Conservation (phyloP, 2,329 filamentous ascomycete genomes). For the Orbilia javanica region DNA sequence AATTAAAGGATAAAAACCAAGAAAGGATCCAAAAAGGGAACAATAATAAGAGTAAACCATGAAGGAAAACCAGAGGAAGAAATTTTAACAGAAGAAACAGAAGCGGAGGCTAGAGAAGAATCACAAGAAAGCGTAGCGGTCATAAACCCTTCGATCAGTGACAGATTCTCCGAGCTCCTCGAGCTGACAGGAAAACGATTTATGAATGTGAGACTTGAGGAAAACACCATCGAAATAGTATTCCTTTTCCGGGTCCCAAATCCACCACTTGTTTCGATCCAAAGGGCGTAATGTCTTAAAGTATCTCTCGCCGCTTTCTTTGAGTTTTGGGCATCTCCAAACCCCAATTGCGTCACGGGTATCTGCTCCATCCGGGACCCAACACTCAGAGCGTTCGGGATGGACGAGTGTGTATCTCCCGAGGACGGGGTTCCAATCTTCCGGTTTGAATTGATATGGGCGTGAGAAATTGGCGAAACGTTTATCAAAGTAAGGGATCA, state of each 20-base stretch:
- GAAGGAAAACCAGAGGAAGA: neutral
- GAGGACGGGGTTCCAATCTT: constrained; percentile 3
- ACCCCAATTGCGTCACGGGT: neutral
- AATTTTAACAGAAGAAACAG: neutral
- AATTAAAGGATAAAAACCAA: neutral
- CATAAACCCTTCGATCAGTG: neutral
- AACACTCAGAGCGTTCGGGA: constrained; percentile 13
- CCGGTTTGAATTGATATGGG: neutral
- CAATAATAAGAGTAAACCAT: neutral
- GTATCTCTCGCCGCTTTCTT: constrained; percentile 9
- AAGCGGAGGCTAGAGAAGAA: neutral
- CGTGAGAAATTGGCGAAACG: neutral
- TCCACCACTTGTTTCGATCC: neutral
- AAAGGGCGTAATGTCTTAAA: neutral
- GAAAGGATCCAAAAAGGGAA: neutral
- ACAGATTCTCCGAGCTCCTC: neutral
- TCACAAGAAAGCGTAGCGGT: neutral
- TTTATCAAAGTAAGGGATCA: neutral
- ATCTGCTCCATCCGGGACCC: constrained; percentile 2
- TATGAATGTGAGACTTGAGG: neutral
- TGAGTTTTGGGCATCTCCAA: neutral
- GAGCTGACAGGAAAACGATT: neutral
- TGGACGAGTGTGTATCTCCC: constrained; percentile 10
- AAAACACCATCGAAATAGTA: constrained; percentile 14
- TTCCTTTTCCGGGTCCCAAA: constrained; percentile 7